Percentiles rank a stretch among this genome's conserved stretches.
These are phyloP conservation scores for Aspergillus panamensis DNA, from an alignment of 495 filamentous ascomycete genomes.

Conservation along the genomic window DNA sequence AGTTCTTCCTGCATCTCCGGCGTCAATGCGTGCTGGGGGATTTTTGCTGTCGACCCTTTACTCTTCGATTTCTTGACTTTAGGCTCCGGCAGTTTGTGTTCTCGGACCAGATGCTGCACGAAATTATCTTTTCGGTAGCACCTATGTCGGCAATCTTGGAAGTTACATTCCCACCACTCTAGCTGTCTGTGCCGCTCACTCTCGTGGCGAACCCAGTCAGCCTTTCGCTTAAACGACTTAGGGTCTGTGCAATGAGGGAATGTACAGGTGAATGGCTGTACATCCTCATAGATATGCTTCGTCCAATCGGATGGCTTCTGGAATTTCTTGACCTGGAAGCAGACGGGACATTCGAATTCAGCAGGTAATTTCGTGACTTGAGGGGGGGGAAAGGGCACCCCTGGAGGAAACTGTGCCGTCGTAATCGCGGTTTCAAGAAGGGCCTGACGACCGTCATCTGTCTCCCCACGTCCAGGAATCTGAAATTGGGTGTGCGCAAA, in stretches of 20 bases:
- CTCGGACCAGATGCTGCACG: slow-evolving; percentile 87
- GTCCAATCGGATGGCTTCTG: slow-evolving; percentile 97
- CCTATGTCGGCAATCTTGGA: slow-evolving; percentile 74
- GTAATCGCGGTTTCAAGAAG: slow-evolving; percentile 64
- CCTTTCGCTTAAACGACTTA: slow-evolving; percentile 95
- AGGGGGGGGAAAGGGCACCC: slow-evolving; percentile 74
- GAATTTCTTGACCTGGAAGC: slow-evolving; percentile 86
- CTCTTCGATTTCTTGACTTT: slow-evolving; percentile 48
- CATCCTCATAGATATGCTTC: slow-evolving; percentile 94
- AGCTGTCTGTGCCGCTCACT: slow-evolving; percentile 89
- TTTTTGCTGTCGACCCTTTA: slow-evolving; percentile 24
- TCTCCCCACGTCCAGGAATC: slow-evolving; percentile 48
- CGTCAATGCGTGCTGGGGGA: slow-evolving; percentile 40
- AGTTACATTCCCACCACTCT: slow-evolving; percentile 88
- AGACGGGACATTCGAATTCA: slow-evolving; percentile 89
- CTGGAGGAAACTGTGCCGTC: slow-evolving; percentile 68
- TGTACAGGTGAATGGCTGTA: slow-evolving; percentile 94
- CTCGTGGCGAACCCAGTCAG: slow-evolving; percentile 96
- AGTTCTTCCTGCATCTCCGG: slow-evolving; percentile 41
- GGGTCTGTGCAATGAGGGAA: slow-evolving; percentile 80
- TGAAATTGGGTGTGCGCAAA: slow-evolving; percentile 49
- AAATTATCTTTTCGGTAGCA: slow-evolving; percentile 96
- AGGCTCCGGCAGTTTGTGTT: slow-evolving; percentile 86
- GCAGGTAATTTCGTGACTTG: slow-evolving; percentile 69
- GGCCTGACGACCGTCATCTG: slow-evolving; percentile 60